These are phyloP conservation scores for Nitzschia inconspicua DNA, from an alignment of 108 stramenopile species.

Conservation along the genomic window DNA sequence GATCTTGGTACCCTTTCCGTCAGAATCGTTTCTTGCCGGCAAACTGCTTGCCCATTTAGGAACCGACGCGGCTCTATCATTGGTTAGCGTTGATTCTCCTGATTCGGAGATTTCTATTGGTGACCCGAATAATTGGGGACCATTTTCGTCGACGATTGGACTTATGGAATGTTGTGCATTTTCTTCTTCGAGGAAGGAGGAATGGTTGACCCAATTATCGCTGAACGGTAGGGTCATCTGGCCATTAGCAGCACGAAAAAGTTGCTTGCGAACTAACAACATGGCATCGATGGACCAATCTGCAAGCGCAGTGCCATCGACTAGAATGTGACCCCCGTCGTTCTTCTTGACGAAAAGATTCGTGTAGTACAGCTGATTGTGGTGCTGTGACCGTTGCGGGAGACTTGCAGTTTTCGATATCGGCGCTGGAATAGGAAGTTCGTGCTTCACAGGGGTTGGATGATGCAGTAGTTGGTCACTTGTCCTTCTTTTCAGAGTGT, in stretches of 20 bases:
- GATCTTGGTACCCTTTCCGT: conserved; percentile 30
- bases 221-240: conserved; percentile 46
- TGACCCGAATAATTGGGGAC: too few relatives aligned
- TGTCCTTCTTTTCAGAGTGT: too few relatives aligned
- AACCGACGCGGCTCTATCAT: neutral
- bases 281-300: conserved; percentile 85
- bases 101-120: neutral
- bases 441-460: too few relatives aligned
- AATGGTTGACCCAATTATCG: conserved; percentile 46
- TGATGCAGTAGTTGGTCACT: too few relatives aligned
- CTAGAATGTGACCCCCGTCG: conserved; percentile 55
- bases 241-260: conserved; percentile 63
- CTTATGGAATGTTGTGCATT: too few relatives aligned
- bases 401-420: too few relatives aligned
- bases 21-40: neutral
- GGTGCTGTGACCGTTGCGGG: conserved; percentile 3
- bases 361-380: conserved; percentile 24
- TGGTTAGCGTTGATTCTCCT: neutral
- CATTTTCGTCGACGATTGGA: too few relatives aligned
- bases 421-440: too few relatives aligned
- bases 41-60: neutral
- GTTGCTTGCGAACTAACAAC: conserved; percentile 59
- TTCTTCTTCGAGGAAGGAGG: neutral
- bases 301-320: conserved; percentile 67
- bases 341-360: conserved; percentile 38